A percentile compares a stretch with the other conserved stretches of the same genome.
These are phyloP conservation scores for Microcos paniculata DNA, from an alignment of 345 rosid genomes.

Conservation along the genomic window DNA sequence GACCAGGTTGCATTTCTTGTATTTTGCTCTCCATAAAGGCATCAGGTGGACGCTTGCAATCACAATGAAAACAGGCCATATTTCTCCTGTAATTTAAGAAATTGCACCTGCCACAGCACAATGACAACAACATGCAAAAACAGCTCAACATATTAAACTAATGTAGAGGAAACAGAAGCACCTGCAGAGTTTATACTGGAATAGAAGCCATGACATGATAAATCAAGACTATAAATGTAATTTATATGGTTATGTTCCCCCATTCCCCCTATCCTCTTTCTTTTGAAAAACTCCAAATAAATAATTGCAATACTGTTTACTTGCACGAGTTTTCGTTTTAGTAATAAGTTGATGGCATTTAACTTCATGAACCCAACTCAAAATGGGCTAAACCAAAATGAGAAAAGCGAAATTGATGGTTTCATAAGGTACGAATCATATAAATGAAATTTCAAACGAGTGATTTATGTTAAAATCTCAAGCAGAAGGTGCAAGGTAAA, in stretches of 20 bases:
- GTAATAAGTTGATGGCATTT: neutral
- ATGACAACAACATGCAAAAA: slow-evolving; percentile 14
- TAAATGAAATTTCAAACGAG: slow-evolving; percentile 3
- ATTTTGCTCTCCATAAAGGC: slow-evolving; percentile 55
- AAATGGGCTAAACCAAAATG: neutral
- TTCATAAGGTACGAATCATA: neutral
- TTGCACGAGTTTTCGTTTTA: neutral
- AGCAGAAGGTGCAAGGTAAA: neutral
- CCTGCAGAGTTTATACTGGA: neutral
- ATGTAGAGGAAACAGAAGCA: neutral
- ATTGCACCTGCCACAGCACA: slow-evolving; percentile 73
- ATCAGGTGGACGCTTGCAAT: slow-evolving; percentile 94
- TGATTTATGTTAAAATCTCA: neutral
- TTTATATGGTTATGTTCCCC: too few relatives aligned
- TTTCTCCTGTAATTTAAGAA: slow-evolving; percentile 96
- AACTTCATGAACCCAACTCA: neutral
- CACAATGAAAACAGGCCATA: slow-evolving; percentile 91
- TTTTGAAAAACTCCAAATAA: neutral
- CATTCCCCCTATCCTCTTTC: too few relatives aligned
- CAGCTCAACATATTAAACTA: neutral
- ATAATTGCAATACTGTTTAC: neutral
- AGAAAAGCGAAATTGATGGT: neutral
- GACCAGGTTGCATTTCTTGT: slow-evolving; percentile 49
- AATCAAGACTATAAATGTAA: neutral
- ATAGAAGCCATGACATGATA: neutral